A percentile compares a stretch with the other conserved stretches of the same genome.
Evolutionary conservation across 768 basidiomycete species (phyloP).

Genomic region (Xerocomellus dryophilus): DNA sequence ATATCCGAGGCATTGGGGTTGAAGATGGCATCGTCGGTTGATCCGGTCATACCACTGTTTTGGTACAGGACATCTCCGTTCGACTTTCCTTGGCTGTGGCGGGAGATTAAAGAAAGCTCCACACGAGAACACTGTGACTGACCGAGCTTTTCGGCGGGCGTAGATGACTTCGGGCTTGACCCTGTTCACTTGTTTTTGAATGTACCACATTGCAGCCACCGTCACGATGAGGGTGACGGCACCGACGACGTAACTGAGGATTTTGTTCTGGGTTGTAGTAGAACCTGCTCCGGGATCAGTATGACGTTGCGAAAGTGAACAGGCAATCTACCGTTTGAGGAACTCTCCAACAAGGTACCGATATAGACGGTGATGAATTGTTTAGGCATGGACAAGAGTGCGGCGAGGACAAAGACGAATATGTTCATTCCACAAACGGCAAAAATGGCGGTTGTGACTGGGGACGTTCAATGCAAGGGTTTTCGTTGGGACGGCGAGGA

Average conservation of each 20-base stretch:
- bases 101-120: conserved; percentile 2
- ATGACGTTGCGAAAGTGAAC: background rate
- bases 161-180: conserved; percentile 68
- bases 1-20: conserved; percentile 40
- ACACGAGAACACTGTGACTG: conserved; percentile 7
- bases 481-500: conserved; percentile 6
- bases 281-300: conserved; percentile 17
- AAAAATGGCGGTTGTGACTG: conserved; percentile 86
- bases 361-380: conserved; percentile 92
- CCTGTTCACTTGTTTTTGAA: conserved; percentile 65
- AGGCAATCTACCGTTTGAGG: conserved; percentile 33
- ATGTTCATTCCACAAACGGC: conserved; percentile 87
- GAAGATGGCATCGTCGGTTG: conserved; percentile 34
- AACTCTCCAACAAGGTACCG: conserved; percentile 67
- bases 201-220: conserved; percentile 78
- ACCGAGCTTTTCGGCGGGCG: conserved; percentile 69
- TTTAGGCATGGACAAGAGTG: conserved; percentile 81
- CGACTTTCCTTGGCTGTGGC: conserved; percentile 53
- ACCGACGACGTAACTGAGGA: conserved; percentile 68
- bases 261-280: conserved; percentile 44
- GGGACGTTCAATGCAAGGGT: background rate
- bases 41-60: conserved; percentile 27
- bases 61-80: conserved; percentile 33
- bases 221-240: conserved; percentile 71
- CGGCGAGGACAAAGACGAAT: conserved; percentile 71